Percentiles rank a stretch among this genome's conserved stretches.
Conservation (phyloP, 2,329 filamentous ascomycete genomes). For the Diaporthe aspalathi region DNA sequence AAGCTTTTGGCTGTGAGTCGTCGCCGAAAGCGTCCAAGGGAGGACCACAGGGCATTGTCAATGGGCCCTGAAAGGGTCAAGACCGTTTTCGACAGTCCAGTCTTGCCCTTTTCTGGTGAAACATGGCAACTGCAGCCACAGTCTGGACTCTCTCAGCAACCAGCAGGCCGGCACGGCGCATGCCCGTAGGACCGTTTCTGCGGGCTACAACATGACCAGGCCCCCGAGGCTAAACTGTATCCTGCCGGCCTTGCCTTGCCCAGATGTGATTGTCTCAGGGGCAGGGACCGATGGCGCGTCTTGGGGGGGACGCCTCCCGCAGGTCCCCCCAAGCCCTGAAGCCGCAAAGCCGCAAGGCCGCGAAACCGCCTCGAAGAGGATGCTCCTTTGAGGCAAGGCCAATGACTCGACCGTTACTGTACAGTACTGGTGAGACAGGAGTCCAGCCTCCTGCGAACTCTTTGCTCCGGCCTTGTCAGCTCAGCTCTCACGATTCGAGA, state of each 20-base stretch:
- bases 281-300: conserved; percentile 16
- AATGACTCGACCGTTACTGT: conserved; percentile 20
- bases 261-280: conserved; percentile 23
- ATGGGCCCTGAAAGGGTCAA: background rate
- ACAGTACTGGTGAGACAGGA: conserved; percentile 23
- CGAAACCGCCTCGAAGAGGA: background rate
- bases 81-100: conserved; percentile 13
- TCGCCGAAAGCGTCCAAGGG: conserved; percentile 26
- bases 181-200: conserved; percentile 25
- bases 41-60: background rate
- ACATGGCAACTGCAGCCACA: conserved; percentile 13
- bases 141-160: background rate
- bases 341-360: background rate
- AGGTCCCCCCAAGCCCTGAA: conserved; percentile 20
- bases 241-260: conserved; percentile 18
- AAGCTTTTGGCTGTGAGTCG: conserved; percentile 4
- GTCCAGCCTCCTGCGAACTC: conserved; percentile 5
- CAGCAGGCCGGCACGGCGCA: conserved; percentile 12
- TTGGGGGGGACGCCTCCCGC: conserved; percentile 17
- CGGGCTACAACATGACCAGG: conserved; percentile 1
- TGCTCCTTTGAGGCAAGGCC: conserved; percentile 14
- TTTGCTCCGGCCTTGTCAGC: background rate
- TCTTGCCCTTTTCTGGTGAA: background rate
- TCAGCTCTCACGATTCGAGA: conserved; percentile 5
- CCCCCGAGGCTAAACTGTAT: conserved; percentile 11